Evolutionary conservation across 176 grass and related monocot species (phyloP).

Genomic region (Bromus sterilis): DNA sequence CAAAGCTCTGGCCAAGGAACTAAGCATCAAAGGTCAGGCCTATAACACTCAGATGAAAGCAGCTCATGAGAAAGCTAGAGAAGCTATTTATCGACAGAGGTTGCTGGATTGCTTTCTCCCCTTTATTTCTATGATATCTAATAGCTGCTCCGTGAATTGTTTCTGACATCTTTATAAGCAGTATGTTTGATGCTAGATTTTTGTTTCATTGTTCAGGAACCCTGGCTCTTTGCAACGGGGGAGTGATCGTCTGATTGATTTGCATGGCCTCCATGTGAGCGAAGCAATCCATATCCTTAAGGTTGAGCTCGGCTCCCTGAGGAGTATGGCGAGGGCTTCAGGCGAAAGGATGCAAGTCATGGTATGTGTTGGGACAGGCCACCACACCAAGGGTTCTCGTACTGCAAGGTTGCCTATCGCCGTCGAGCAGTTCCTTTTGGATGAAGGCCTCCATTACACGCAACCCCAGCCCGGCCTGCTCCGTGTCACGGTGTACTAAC

Average conservation of each 20-base stretch:
- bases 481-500: slow-evolving; percentile 71
- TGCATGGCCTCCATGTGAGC: slow-evolving; percentile 79
- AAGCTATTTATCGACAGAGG: slow-evolving; percentile 90
- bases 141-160: neutral
- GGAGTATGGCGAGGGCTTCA: slow-evolving; percentile 37
- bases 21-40: slow-evolving; percentile 77
- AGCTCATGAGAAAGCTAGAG: slow-evolving; percentile 95
- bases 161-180: neutral
- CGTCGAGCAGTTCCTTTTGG: slow-evolving; percentile 78
- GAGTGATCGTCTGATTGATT: slow-evolving; percentile 64
- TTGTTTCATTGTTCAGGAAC: slow-evolving; percentile 48
- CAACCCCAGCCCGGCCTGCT: slow-evolving; percentile 86
- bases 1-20: slow-evolving; percentile 90
- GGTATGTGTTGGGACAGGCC: slow-evolving; percentile 86
- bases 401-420: slow-evolving; percentile 77
- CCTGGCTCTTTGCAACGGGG: slow-evolving; percentile 27
- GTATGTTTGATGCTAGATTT: neutral
- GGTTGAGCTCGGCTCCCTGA: slow-evolving; percentile 60
- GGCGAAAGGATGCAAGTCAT: slow-evolving; percentile 75
- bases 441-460: slow-evolving; percentile 69
- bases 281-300: slow-evolving; percentile 82
- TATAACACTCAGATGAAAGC: slow-evolving; percentile 91
- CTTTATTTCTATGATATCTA: neutral
- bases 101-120: slow-evolving; percentile 6
- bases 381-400: slow-evolving; percentile 90